Evolutionary conservation across 2,329 filamentous ascomycete species (phyloP).

Genomic region (Chalaropsis ovoidea): DNA sequence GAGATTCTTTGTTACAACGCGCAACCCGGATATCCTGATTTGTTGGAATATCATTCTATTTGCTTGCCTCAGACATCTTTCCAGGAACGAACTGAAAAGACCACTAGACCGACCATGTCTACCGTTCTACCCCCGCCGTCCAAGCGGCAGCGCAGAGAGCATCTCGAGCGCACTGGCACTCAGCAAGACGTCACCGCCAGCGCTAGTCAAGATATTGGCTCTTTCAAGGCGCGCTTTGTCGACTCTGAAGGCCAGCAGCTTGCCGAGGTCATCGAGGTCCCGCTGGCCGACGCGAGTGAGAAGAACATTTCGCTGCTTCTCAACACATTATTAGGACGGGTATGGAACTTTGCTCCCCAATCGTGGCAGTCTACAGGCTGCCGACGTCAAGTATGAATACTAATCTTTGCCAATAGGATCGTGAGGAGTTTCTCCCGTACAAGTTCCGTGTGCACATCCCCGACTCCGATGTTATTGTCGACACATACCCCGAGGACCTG

Average conservation of each 20-base stretch:
- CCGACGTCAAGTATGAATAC: no score
- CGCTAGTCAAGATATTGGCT: slow-evolving; percentile 59
- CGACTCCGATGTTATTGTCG: slow-evolving; percentile 43
- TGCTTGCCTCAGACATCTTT: background rate
- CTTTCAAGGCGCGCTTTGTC: slow-evolving; percentile 76
- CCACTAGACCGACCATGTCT: slow-evolving; percentile 52
- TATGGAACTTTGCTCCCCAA: slow-evolving; percentile 33
- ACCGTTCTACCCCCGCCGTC: slow-evolving; percentile 74
- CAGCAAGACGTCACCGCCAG: slow-evolving; percentile 66
- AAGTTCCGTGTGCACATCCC: slow-evolving; percentile 52
- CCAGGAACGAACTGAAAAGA: background rate
- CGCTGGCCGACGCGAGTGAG: slow-evolving; percentile 73
- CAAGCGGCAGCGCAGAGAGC: slow-evolving; percentile 74
- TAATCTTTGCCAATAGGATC: slow-evolving; percentile 34
- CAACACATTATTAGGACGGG: slow-evolving; percentile 72
- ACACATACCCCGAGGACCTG: slow-evolving; percentile 47
- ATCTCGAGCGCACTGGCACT: slow-evolving; percentile 56
- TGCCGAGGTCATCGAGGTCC: slow-evolving; percentile 60
- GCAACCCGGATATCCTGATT: background rate
- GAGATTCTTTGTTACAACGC: background rate
- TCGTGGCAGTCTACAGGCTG: no score
- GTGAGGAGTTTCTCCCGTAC: slow-evolving; percentile 51
- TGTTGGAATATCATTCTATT: background rate
- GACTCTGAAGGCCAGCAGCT: slow-evolving; percentile 67
- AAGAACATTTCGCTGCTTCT: slow-evolving; percentile 81